Percentiles rank a stretch among this genome's conserved stretches.
phyloP scores from a whole-genome alignment of 768 basidiomycete genomes.

The Gloeopeniophorella convolvens region DNA sequence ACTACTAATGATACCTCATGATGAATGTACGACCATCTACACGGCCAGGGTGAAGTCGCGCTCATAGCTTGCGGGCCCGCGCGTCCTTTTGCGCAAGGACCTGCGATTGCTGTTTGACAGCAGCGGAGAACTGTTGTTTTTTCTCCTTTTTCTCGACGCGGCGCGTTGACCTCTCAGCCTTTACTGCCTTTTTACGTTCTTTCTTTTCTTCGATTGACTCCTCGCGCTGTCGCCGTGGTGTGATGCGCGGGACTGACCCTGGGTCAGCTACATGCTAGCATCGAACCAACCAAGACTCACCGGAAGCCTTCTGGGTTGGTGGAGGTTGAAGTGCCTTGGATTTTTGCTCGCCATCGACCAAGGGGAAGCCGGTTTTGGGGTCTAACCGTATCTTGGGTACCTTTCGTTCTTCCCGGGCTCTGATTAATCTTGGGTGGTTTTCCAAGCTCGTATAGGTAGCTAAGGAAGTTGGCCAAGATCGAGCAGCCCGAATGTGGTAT shows the following conservation, averaged over 20 bases:
- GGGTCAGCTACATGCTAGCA: conserved; percentile 24
- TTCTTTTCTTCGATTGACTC: conserved; percentile 76
- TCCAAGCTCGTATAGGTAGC: conserved; percentile 97
- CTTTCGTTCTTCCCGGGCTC: conserved; percentile 47
- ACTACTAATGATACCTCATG: conserved; percentile 7
- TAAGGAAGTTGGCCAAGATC: conserved; percentile 28
- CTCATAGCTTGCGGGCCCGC: conserved; percentile 28
- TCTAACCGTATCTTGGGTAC: conserved; percentile 66
- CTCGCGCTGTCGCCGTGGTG: conserved; percentile 61
- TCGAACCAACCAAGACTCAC: neutral
- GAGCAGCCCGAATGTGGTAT: neutral
- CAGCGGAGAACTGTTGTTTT: conserved; percentile 56
- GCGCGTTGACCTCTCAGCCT: conserved; percentile 56
- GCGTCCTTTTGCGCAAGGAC: conserved; percentile 39
- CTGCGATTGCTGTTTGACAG: conserved; percentile 55
- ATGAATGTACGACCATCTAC: neutral
- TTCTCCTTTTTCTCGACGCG: conserved; percentile 61
- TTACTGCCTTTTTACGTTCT: conserved; percentile 63
- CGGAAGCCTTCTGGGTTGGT: neutral
- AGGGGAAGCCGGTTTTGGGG: conserved; percentile 70
- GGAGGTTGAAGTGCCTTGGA: conserved; percentile 16
- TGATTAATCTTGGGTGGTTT: conserved; percentile 90
- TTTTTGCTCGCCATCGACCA: conserved; percentile 32
- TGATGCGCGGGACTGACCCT: conserved; percentile 34
- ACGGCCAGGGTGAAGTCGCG: neutral